Base-by-base conservation (phyloP, 2,329 filamentous ascomycete genomes). In the Lithohypha guttulata region DNA sequence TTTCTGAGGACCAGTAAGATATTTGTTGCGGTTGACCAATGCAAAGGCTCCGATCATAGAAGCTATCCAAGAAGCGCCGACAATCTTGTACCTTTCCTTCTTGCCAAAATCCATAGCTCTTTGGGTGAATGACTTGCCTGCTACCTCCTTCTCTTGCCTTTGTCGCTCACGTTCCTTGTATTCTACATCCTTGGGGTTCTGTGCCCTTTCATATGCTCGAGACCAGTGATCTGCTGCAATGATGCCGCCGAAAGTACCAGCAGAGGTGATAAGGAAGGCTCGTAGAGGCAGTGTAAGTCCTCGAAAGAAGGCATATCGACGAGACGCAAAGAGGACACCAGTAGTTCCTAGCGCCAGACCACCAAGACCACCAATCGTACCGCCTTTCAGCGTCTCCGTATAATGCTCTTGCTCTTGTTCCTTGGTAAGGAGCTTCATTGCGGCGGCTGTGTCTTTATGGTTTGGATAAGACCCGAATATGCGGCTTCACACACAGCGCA, bases 341-440 rank as follows among this genome's bases (percentile, higher is more conserved):
- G 69, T 68, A 6, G 75, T 51, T 47, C 89, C 87, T 21, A 77
- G 55, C 25, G 64, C 69, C 2, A 86, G 64, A 47, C 91, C 87
- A 30, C 77, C 52, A 9, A 70, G 38, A 47, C 83, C 83, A 50
- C 89, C 91, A 48, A 82, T 62, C 47, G 77, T 56, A 52, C 91
- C 54, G 51, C 86, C 87, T 58, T 77, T 79, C 51, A 96, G 57
- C 45, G 93, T 91, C 43, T 73, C 68, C 59, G 71, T 75, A 74
- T 93, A 94, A 73, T 95, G 87, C 39, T 75, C 83, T 44, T 70
- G 61, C 66, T 95, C 87, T 67, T 95, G 84, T 75, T 95, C 85
- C 60, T 89, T 85, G 54, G 83, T 93, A 59, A 96, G 73, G 58
- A 96, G 70, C 80, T 95, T 96, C 91, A 96, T 98, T 47, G 35